phyloP scores from a whole-genome alignment of 2,329 filamentous ascomycete species.

The Teratosphaeriaceae sp. region DNA sequence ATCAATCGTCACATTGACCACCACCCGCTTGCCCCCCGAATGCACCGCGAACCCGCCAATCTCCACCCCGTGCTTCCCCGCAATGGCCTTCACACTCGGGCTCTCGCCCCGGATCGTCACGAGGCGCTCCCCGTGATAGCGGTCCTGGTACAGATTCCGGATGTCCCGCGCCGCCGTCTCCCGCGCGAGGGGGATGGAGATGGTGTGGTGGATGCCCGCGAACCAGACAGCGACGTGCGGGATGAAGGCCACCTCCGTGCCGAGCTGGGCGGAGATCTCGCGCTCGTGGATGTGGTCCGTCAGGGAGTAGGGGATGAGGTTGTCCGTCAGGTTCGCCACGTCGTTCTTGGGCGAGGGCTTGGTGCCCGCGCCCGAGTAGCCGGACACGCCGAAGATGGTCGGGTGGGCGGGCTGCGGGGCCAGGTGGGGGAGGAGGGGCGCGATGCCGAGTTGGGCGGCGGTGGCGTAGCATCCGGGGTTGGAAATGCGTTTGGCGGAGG shows the following conservation, averaged over 20 bases:
- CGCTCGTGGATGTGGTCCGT: conserved; percentile 94
- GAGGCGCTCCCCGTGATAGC: conserved; percentile 91
- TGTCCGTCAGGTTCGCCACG: conserved; percentile 71
- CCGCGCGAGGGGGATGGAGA: conserved; percentile 80
- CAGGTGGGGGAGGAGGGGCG: conserved; percentile 71
- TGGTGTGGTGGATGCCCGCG: conserved; percentile 87
- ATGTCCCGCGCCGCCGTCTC: conserved; percentile 88
- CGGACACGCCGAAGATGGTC: conserved; percentile 82
- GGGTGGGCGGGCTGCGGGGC: conserved; percentile 58
- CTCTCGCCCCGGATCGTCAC: conserved; percentile 88
- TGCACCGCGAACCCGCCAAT: conserved; percentile 96
- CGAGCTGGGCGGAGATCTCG: conserved; percentile 77
- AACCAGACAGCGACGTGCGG: conserved; percentile 97
- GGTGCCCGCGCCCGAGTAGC: conserved; percentile 91
- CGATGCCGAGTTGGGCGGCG: conserved; percentile 81
- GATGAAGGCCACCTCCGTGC: conserved; percentile 70
- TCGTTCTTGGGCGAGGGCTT: conserved; percentile 95
- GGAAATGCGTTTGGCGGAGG: conserved; percentile 71
- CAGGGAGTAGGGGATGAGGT: conserved; percentile 84
- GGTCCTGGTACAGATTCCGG: conserved; percentile 88
- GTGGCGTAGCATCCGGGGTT: conserved; percentile 97
- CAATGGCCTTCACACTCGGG: conserved; percentile 78
- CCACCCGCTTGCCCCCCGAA: conserved; percentile 79
- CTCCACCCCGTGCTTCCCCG: conserved; percentile 79
- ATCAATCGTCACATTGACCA: conserved; percentile 91